These are phyloP conservation scores for Diatrype stigma DNA, from an alignment of 2,329 filamentous ascomycete species.

Conservation along the genomic window DNA sequence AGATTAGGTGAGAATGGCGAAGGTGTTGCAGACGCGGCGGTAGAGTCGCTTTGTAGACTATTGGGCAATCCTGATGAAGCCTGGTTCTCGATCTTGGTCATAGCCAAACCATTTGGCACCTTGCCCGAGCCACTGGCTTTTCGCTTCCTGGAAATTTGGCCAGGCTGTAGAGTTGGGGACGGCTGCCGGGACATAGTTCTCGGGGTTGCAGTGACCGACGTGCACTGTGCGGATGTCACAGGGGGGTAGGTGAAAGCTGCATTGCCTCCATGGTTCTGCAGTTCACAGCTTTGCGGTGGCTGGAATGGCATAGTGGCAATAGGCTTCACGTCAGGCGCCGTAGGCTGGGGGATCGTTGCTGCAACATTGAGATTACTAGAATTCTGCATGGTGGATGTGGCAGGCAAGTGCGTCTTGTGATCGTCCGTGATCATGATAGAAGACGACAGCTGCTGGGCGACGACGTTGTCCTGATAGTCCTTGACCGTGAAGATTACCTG, in stretches of 20 bases:
- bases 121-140: constrained; percentile 70
- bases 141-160: constrained; percentile 72
- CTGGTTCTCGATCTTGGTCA: constrained; percentile 72
- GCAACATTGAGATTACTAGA: constrained; percentile 18
- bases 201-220: constrained; percentile 40
- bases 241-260: constrained; percentile 33
- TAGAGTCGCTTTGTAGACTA: constrained; percentile 21
- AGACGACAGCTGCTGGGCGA: constrained; percentile 80
- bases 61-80: constrained; percentile 34
- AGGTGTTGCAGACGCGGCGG: constrained; percentile 34
- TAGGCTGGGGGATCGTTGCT: constrained; percentile 6
- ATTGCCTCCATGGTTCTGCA: constrained; percentile 54
- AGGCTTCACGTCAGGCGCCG: neutral
- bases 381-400: constrained; percentile 25
- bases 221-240: constrained; percentile 27
- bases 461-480: constrained; percentile 68
- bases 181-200: constrained; percentile 67
- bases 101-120: constrained; percentile 68
- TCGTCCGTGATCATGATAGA: constrained; percentile 98
- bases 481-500: constrained; percentile 92
- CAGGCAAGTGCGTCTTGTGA: constrained; percentile 74
- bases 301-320: neutral
- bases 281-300: constrained; percentile 48
- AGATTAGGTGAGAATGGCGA: constrained; percentile 52
- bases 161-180: constrained; percentile 62